Base-by-base conservation (phyloP, 1,284 basidiomycete genomes). In the Ustilago esculenta region DNA sequence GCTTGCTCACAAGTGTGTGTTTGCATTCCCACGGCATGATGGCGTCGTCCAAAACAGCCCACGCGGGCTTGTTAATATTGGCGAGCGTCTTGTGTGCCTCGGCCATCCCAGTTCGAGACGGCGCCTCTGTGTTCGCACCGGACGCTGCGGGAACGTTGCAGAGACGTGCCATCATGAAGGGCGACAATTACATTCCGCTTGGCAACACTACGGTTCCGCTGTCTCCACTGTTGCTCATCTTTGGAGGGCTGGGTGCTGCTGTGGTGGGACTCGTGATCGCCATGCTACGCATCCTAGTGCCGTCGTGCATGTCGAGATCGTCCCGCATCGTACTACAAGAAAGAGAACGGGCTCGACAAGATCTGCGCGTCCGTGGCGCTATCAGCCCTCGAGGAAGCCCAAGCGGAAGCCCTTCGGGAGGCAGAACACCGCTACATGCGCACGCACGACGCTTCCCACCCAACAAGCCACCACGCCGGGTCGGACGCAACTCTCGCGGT, bases 121-220 rank as follows among this genome's bases (percentile, higher is more conserved):
- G 51, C 3, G 51, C 55, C 2, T 66, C 63, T 0, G 57, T 60
- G 3, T 56, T 59, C 23, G 56, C 64, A 12, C 45, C 52, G 24
- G 40, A 56, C 14, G 57, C 57, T 14, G 35, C 33, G 17, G 39
- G 7, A n/a, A 41, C 55, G 20, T 27, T 70, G 45, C 60, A 70
- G 21, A 56, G 42, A 23, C 56, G 68, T n/a, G 68, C 61, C 33
- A 66, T 71, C 51, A 71, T 71, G 68, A 66, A 66, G 35, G 63
- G 68, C n/a, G 53, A 71, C 57, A 45, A 71, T 27, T 71, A 66
- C 33, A 35, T 71, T 5, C 63, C 68, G 18, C 51, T 71, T 6
- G 58, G 57, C 45, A 42, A 50, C 37, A 71, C 63, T 23, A 58
- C 41, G 1, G 47, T 71, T 2, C 68, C 68, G 5, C 58, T 71